Percentiles rank a stretch among this genome's conserved stretches.
Conservation (phyloP, 148 eudicot species). For the Limonium bicolor region DNA sequence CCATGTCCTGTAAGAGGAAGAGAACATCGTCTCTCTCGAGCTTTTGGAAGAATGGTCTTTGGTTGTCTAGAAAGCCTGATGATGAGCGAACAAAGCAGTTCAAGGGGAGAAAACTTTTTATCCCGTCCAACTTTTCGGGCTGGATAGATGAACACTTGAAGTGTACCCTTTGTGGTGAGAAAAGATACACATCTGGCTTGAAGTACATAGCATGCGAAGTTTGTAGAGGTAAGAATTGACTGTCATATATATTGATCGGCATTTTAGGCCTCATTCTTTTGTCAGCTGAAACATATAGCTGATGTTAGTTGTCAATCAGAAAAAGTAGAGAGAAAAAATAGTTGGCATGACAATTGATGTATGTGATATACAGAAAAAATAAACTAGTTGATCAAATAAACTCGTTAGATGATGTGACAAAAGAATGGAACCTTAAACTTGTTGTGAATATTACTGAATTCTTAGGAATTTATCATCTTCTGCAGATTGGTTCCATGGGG, state of each 20-base stretch:
- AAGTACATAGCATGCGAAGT: conserved; percentile 59
- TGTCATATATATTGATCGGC: too few relatives aligned
- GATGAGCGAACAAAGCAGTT: conserved; percentile 55
- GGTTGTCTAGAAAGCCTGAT: conserved; percentile 42
- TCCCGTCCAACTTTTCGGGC: conserved; percentile 22
- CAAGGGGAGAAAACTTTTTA: conserved; percentile 36
- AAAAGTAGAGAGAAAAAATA: too few relatives aligned
- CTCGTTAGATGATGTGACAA: too few relatives aligned
- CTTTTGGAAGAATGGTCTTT: conserved; percentile 76
- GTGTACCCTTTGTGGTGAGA: conserved; percentile 61
- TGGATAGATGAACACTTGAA: conserved; percentile 22
- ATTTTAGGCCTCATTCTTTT: too few relatives aligned
- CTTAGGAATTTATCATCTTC: too few relatives aligned
- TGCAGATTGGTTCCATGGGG: conserved; percentile 97
- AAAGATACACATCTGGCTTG: conserved; percentile 22
- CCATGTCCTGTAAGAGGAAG: conserved; percentile 35
- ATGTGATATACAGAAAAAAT: too few relatives aligned
- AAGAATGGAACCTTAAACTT: too few relatives aligned
- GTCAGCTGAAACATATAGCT: too few relatives aligned
- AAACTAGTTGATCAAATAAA: too few relatives aligned
- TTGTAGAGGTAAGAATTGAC: conserved; percentile 55
- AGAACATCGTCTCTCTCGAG: conserved; percentile 27
- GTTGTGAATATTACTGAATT: too few relatives aligned
- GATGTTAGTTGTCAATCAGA: too few relatives aligned
- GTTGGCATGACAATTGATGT: too few relatives aligned